Base-by-base conservation (phyloP, 192 early-diverging fungal species). In the Linnemannia exigua region DNA sequence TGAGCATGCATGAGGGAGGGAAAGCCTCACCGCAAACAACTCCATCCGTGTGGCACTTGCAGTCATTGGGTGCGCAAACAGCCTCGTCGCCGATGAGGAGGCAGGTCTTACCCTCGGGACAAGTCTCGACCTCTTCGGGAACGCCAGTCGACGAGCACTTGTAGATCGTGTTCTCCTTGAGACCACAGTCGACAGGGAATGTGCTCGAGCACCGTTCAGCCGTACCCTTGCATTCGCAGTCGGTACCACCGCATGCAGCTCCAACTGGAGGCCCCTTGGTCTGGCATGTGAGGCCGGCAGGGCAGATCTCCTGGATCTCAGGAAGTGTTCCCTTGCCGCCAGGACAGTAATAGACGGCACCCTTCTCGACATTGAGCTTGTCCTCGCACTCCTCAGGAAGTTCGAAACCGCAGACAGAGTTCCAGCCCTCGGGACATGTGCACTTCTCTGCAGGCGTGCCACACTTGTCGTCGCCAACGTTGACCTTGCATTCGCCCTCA, bases 21-120 rank as follows among this genome's bases (percentile, higher is more conserved):
- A 72, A 72, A 15, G 14, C 51, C 33, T 74, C 72, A 36, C 72
- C 72, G 51, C 72, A 74, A 36, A 74, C 33, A 5, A 31, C 11
- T 25, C 72, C 72, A 36, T 74, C 51, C 12, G 19, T 31, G 31
- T 46, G 28, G 51, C 72, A 74, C 51, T 74, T 74, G 72, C 72
- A 74, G 72, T 74, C 72, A 3, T 17, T 28, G 5, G 33, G 8
- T 5, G 51, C 25, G 33, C 72, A 74, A 22, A 37, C 25, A 15
- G 72, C 25, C 3, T 48, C 72, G 31, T 74, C 72, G 1, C 25
- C 46, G 12, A 74, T 1, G 12, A 47, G 37, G 22, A 74, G 0
- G 41, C 72, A 74, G n/a, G 22, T 31, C 35, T 74, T 16, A 2
- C 48, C 51, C 51, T 11, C 51, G 17, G 9, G 25, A 17, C 72